Base-by-base conservation (phyloP, 371 early-diverging fungal species). In the Phascolomyces articulosus region DNA sequence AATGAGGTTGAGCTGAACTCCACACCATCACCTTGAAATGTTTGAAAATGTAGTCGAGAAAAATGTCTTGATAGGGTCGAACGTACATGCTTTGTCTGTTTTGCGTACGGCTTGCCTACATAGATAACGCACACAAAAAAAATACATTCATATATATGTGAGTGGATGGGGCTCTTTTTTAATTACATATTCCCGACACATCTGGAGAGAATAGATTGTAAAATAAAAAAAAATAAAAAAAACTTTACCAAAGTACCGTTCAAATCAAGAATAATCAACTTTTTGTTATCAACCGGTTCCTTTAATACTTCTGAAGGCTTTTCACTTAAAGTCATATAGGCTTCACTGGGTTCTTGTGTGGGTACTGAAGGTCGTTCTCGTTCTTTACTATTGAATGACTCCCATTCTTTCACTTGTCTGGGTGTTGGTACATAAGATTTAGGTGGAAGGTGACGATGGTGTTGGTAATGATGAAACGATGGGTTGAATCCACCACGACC, bases 11-110 rank as follows among this genome's bases (percentile, higher is more conserved):
- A 0, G 93, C 90, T 18, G 91, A 90, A 27, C 90, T 90, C 93
- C 93, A 93, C 6, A 93, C 82, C 90, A 91, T 89, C 31, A 93
- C 91, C 3, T 74, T 70, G 71, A 90, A 93, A 58, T 85, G 68
- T 0, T 59, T 56, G 57, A 90, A 83, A 1, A 88, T 65, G 64
- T 86, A 92, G 18, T 83, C 68, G n/a, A 92, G 65, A 53, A 93
- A 93, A 2, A 69, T 59, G 4, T 66, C 44, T 23, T 88, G 67
- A 62, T 84, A 69, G 0, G 92, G 92, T 1, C 92, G 84, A 1
- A 70, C 61, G 57, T 72, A 80, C 69, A 88, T 79, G 4, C 27
- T 65, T 57, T 27, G 24, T 51, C 51, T 20, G 23, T 20, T 68
- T 65, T 8, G 10, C 7, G 60, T 59, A 13, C 60, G 41, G 20